Percentiles rank a stretch among this genome's conserved stretches.
These are phyloP conservation scores for Eremomyces bilateralis DNA, from an alignment of 495 filamentous ascomycete species.

Conservation along the genomic window DNA sequence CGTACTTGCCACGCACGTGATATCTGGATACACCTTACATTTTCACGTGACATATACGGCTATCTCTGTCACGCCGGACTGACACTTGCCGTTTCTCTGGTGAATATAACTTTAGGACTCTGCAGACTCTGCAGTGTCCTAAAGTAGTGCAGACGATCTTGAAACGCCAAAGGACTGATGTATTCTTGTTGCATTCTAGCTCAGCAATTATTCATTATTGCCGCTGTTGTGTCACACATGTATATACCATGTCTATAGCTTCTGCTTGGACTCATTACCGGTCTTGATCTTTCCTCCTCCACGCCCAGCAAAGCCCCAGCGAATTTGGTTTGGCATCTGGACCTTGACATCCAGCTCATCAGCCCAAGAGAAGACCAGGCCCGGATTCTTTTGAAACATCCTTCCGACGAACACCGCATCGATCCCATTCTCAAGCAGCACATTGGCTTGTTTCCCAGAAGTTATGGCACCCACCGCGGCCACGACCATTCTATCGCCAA, in stretches of 20 bases:
- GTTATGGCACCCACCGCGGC: conserved; percentile 59
- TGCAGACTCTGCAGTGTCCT: no score
- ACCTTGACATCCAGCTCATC: conserved; percentile 43
- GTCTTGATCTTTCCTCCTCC: conserved; percentile 13
- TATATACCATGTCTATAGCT: not conserved
- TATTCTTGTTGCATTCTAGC: no score
- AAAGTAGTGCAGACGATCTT: no score
- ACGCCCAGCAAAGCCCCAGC: conserved; percentile 31
- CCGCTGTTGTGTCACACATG: not conserved
- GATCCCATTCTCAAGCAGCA: conserved; percentile 16
- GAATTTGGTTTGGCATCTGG: conserved; percentile 42
- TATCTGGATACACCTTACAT: no score
- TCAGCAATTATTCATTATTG: no score
- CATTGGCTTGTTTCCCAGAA: conserved; percentile 21
- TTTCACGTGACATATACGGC: no score
- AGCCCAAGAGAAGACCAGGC: conserved; percentile 44
- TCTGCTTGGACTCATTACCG: not conserved
- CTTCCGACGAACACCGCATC: conserved; percentile 41
- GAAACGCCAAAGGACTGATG: no score
- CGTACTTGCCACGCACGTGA: no score
- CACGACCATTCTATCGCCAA: conserved; percentile 34
- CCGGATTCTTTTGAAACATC: conserved; percentile 47
- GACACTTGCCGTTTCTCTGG: no score
- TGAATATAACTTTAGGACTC: no score
- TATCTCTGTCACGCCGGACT: no score